phyloP scores from a whole-genome alignment of 768 basidiomycete species.

The Pleurotus platypus region DNA sequence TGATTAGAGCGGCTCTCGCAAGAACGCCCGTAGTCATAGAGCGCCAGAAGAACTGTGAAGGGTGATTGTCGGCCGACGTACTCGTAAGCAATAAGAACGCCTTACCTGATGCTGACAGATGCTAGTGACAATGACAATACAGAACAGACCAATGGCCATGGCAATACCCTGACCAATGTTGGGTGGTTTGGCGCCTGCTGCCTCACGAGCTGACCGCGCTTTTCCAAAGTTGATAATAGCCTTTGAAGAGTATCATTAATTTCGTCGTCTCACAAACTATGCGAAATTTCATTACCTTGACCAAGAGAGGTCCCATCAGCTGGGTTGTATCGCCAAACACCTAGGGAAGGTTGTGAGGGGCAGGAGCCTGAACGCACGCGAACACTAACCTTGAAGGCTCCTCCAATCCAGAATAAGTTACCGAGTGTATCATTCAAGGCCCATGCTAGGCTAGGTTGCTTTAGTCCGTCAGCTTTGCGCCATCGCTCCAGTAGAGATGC shows the following conservation, averaged over 20 bases:
- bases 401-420: conserved; percentile 59
- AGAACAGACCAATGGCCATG: conserved; percentile 54
- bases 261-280: neutral
- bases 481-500: conserved; percentile 35
- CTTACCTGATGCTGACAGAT: conserved; percentile 61
- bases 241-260: conserved; percentile 20
- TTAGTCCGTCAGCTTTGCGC: conserved; percentile 40
- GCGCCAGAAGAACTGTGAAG: conserved; percentile 61
- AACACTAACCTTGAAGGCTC: conserved; percentile 48
- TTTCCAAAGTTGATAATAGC: conserved; percentile 61
- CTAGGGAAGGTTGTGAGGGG: conserved; percentile 22
- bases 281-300: conserved; percentile 36
- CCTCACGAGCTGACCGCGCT: conserved; percentile 35
- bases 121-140: conserved; percentile 45
- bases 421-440: conserved; percentile 61
- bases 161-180: conserved; percentile 54
- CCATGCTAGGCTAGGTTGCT: conserved; percentile 51
- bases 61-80: neutral
- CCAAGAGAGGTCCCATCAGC: conserved; percentile 60
- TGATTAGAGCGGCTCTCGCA: conserved; percentile 62
- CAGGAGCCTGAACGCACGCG: neutral
- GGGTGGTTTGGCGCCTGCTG: conserved; percentile 28
- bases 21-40: conserved; percentile 67
- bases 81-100: no score
- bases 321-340: conserved; percentile 59